Conservation (phyloP, 1,284 basidiomycete species). For the Sanghuangporus baumii region DNA sequence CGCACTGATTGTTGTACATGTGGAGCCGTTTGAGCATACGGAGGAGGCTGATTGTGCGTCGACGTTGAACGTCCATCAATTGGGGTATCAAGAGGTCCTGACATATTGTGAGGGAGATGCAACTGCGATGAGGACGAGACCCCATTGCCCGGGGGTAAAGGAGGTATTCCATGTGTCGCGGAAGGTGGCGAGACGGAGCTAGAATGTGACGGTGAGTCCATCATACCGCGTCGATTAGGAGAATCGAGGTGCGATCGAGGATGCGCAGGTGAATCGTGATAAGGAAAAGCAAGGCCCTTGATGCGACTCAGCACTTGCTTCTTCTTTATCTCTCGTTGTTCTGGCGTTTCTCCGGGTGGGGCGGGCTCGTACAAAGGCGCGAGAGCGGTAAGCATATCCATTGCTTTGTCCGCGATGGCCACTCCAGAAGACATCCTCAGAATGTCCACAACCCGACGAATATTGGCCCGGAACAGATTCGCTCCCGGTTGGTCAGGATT, state of each 20-base stretch:
- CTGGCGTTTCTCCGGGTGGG: conserved; percentile 34
- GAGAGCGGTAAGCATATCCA: conserved; percentile 60
- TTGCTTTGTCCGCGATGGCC: conserved; percentile 66
- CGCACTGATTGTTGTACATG: conserved; percentile 14
- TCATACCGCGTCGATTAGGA: conserved; percentile 7
- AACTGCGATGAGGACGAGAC: conserved; percentile 4
- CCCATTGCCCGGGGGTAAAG: neutral
- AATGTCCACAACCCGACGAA: conserved; percentile 59
- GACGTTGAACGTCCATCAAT: conserved; percentile 2
- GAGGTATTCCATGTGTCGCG: neutral
- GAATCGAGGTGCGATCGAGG: conserved; percentile 16
- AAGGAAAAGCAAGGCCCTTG: conserved; percentile 71
- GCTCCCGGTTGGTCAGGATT: conserved; percentile 74
- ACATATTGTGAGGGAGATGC: conserved; percentile 8
- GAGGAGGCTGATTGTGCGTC: conserved; percentile 3
- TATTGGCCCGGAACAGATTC: conserved; percentile 63
- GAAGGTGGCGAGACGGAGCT: conserved; percentile 7
- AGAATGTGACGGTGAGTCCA: conserved; percentile 4
- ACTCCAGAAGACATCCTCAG: conserved; percentile 58
- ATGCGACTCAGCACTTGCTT: conserved; percentile 56
- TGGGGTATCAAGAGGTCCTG: neutral
- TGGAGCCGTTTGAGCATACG: conserved; percentile 13
- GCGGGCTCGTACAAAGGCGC: conserved; percentile 55
- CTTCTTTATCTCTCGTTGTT: conserved; percentile 55
- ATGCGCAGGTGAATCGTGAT: conserved; percentile 48